A percentile compares a stretch with the other conserved stretches of the same genome.
Evolutionary conservation across 441 rosid genomes (phyloP).

Genomic region (Erysimum pusillum): DNA sequence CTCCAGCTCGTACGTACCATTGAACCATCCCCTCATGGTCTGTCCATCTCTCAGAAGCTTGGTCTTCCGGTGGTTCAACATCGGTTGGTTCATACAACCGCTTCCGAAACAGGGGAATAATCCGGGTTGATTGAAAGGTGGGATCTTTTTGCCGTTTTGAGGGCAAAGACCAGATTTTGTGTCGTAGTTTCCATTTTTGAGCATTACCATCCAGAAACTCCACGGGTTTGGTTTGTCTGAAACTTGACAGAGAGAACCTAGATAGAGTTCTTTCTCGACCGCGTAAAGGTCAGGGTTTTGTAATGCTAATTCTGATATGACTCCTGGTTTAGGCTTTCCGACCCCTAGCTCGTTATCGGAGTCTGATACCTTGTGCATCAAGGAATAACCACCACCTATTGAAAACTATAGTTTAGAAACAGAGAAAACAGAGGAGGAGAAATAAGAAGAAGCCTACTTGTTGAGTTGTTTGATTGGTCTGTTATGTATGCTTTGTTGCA

Average conservation of each 20-base stretch:
- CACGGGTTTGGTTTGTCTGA: slow-evolving; percentile 60
- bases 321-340: slow-evolving; percentile 53
- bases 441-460: slow-evolving; percentile 32
- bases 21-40: slow-evolving; percentile 70
- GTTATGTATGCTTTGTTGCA: not conserved
- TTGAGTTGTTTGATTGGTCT: not conserved
- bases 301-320: slow-evolving; percentile 40
- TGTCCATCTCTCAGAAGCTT: slow-evolving; percentile 49
- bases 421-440: slow-evolving; percentile 31
- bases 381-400: slow-evolving; percentile 58
- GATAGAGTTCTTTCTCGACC: slow-evolving; percentile 59
- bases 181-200: slow-evolving; percentile 74
- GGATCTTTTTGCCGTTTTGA: slow-evolving; percentile 53
- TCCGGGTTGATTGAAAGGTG: slow-evolving; percentile 49
- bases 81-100: slow-evolving; percentile 77
- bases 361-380: slow-evolving; percentile 60
- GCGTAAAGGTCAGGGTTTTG: slow-evolving; percentile 63
- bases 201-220: slow-evolving; percentile 82
- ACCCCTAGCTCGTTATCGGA: slow-evolving; percentile 61
- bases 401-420: not conserved
- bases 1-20: slow-evolving; percentile 63
- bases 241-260: slow-evolving; percentile 65
- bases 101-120: slow-evolving; percentile 64
- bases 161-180: slow-evolving; percentile 59
- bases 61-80: slow-evolving; percentile 54